A percentile compares a stretch with the other conserved stretches of the same genome.
Conservation (phyloP, 2,329 filamentous ascomycete genomes). For the Arthrobotrys megalospora region DNA sequence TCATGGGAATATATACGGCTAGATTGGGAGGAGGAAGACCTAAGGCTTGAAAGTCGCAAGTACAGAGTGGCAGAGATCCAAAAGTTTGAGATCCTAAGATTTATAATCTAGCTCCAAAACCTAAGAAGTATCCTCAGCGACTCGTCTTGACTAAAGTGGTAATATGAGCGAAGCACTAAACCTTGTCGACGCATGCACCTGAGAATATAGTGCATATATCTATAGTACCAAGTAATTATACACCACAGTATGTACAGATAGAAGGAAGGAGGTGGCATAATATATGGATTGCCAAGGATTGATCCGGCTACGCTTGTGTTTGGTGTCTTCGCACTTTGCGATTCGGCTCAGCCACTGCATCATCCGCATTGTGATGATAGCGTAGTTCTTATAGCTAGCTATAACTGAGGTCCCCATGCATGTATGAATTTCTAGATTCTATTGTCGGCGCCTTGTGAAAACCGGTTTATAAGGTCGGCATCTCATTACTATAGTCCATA, state of each 20-base stretch:
- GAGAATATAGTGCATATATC: neutral
- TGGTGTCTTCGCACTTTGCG: slow-evolving; percentile 1
- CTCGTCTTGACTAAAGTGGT: neutral
- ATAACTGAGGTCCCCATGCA: too few species aligned
- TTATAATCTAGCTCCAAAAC: too few species aligned
- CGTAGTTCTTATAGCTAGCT: too few species aligned
- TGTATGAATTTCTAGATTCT: too few species aligned
- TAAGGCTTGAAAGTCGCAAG: too few species aligned
- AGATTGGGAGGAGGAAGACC: neutral
- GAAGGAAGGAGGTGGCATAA: neutral
- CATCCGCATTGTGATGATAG: neutral
- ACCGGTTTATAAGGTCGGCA: too few species aligned
- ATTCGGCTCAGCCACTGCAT: neutral
- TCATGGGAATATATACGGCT: neutral
- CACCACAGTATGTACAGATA: neutral
- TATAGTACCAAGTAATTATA: neutral
- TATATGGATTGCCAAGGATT: neutral
- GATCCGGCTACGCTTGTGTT: neutral
- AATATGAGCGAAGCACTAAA: slow-evolving; percentile 2
- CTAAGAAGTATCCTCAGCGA: neutral
- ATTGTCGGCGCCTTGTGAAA: too few species aligned
- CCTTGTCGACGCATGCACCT: neutral
- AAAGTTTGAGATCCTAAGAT: neutral
- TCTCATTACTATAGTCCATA: too few species aligned
- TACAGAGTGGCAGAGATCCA: too few species aligned